These are phyloP conservation scores for Teratosphaeria viscida DNA, from an alignment of 2,329 filamentous ascomycete genomes.

Conservation along the genomic window DNA sequence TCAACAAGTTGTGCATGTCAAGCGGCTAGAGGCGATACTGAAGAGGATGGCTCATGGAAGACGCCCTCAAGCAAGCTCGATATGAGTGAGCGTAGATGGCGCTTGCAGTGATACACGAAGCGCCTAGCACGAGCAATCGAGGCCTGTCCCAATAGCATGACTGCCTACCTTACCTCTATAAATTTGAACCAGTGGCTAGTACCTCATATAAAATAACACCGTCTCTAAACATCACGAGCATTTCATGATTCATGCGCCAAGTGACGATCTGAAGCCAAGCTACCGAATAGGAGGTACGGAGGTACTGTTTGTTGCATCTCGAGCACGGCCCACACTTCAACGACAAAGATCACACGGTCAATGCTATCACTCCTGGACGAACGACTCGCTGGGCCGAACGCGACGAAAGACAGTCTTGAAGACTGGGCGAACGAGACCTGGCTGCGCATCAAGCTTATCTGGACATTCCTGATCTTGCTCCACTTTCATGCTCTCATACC, in stretches of 20 bases:
- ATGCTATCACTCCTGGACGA: conserved; percentile 8
- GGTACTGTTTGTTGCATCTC: background rate
- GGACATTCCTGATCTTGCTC: conserved; percentile 13
- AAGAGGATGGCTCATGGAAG: too few relatives aligned
- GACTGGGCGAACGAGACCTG: conserved; percentile 9
- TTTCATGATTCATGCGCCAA: background rate
- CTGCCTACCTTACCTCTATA: too few relatives aligned
- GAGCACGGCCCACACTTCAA: background rate
- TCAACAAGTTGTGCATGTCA: too few relatives aligned
- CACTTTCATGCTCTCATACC: conserved; percentile 11
- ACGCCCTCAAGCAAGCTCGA: too few relatives aligned
- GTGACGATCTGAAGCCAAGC: background rate
- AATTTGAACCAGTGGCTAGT: too few relatives aligned
- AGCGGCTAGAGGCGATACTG: too few relatives aligned
- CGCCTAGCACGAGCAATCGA: too few relatives aligned
- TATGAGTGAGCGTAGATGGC: too few relatives aligned
- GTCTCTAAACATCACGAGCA: too few relatives aligned
- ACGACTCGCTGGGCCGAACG: conserved; percentile 9
- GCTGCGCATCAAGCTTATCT: conserved; percentile 11
- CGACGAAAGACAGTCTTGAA: conserved; percentile 5
- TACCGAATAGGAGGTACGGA: background rate
- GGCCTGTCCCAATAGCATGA: too few relatives aligned
- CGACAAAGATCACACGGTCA: background rate
- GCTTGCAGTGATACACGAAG: too few relatives aligned
- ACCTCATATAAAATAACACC: too few relatives aligned